phyloP scores from a whole-genome alignment of 257 asterid species.

The Catharanthus roseus region DNA sequence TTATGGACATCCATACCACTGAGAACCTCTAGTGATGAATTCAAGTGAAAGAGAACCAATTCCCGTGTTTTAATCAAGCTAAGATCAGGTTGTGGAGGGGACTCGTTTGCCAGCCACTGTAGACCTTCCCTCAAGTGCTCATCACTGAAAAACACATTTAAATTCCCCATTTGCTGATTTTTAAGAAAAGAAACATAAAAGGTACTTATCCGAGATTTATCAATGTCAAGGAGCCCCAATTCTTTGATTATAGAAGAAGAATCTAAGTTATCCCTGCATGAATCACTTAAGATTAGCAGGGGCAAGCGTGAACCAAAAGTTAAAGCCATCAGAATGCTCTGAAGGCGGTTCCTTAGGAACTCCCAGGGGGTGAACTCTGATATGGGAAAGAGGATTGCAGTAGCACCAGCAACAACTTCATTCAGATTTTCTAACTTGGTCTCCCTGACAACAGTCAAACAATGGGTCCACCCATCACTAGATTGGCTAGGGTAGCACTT shows the following conservation, averaged over 20 bases:
- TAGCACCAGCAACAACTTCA: constrained; percentile 54
- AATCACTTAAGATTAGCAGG: constrained; percentile 58
- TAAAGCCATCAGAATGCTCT: constrained; percentile 41
- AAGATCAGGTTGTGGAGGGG: constrained; percentile 57
- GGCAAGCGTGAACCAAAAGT: constrained; percentile 72
- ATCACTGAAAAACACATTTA: constrained; percentile 59
- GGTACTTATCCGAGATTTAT: constrained; percentile 37
- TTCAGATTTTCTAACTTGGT: constrained; percentile 32
- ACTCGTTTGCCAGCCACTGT: constrained; percentile 79
- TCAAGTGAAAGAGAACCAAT: constrained; percentile 55
- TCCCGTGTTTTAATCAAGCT: constrained; percentile 57
- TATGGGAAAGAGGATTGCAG: constrained; percentile 60
- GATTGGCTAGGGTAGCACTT: constrained; percentile 52
- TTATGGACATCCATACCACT: constrained; percentile 26
- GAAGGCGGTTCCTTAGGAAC: constrained; percentile 58
- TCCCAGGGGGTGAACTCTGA: constrained; percentile 54
- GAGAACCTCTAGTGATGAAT: constrained; percentile 39
- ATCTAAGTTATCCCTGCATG: constrained; percentile 34
- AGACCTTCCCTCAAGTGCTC: constrained; percentile 61
- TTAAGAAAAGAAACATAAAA: constrained; percentile 46
- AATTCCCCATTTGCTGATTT: constrained; percentile 29
- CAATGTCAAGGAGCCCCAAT: constrained; percentile 51
- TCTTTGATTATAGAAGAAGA: constrained; percentile 39
- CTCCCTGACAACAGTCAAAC: constrained; percentile 68
- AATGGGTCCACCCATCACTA: constrained; percentile 42